Conservation (phyloP, 257 asterid genomes). For the Przewalskia tangutica region DNA sequence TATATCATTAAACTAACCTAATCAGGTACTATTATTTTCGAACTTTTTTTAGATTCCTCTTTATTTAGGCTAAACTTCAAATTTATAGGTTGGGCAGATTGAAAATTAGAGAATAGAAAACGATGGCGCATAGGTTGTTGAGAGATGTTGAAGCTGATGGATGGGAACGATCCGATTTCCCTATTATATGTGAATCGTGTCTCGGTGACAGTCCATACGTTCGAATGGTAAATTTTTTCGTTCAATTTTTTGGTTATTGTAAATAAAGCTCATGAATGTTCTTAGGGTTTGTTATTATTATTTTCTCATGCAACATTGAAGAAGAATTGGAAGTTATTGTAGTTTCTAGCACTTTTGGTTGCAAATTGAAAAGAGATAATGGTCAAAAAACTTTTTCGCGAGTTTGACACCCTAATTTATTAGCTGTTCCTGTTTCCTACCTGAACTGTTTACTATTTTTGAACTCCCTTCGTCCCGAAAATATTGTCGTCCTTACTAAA, state of each 20-base stretch:
- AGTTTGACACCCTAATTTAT: too few species aligned
- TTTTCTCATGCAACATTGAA: background rate
- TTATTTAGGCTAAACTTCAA: too few species aligned
- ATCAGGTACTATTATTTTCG: background rate
- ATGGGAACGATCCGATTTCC: constrained; percentile 96
- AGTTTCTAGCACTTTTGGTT: background rate
- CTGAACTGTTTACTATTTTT: too few species aligned
- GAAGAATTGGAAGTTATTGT: background rate
- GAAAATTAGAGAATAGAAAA: background rate
- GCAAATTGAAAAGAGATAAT: background rate
- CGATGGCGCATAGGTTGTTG: constrained; percentile 86
- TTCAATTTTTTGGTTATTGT: background rate
- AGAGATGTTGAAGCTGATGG: constrained; percentile 95
- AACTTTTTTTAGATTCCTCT: background rate
- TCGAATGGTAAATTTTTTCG: constrained; percentile 59
- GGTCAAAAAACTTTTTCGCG: too few species aligned
- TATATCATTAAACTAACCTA: background rate
- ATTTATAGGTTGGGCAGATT: background rate
- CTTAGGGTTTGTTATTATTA: background rate
- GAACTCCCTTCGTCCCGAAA: too few species aligned
- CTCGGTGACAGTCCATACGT: constrained; percentile 93
- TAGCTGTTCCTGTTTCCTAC: too few species aligned
- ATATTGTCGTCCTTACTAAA: too few species aligned
- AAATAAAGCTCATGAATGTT: background rate
- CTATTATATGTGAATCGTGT: constrained; percentile 92